phyloP scores from a whole-genome alignment of 1,284 basidiomycete species.

The Xanthoconium separans region DNA sequence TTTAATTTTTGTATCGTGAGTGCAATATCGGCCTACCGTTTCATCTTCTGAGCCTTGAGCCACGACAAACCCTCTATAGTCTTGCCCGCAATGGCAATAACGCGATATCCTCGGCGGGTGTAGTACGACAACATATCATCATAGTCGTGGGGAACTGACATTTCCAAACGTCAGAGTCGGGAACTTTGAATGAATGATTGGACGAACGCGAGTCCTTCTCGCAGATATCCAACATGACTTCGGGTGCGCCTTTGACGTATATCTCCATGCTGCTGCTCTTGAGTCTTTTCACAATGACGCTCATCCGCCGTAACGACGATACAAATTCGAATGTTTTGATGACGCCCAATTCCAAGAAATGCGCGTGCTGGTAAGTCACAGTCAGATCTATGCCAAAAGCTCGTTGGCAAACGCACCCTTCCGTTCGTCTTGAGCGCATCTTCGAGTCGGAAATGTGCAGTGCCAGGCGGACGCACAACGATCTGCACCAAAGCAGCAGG shows the following conservation, averaged over 20 bases:
- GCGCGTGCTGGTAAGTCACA: constrained; percentile 65
- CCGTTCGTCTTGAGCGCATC: constrained; percentile 84
- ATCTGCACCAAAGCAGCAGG: constrained; percentile 94
- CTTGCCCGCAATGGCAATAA: constrained; percentile 98
- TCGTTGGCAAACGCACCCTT: constrained; percentile 49
- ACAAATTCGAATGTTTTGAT: constrained; percentile 98
- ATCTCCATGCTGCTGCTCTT: constrained; percentile 96
- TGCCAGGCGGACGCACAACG: constrained; percentile 93
- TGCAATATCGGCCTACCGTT: constrained; percentile 56
- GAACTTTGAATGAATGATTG: background rate
- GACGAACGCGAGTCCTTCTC: constrained; percentile 81
- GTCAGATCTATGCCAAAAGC: constrained; percentile 4
- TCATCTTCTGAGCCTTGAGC: constrained; percentile 97
- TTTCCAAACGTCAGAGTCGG: constrained; percentile 4
- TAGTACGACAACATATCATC: constrained; percentile 97
- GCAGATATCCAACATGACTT: constrained; percentile 97
- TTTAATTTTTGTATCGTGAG: background rate
- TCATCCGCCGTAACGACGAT: constrained; percentile 92
- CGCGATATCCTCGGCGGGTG: constrained; percentile 95
- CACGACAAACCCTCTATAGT: constrained; percentile 92
- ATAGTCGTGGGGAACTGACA: constrained; percentile 90
- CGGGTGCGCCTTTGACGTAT: constrained; percentile 98
- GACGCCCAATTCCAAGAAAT: constrained; percentile 95
- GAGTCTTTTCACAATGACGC: constrained; percentile 94
- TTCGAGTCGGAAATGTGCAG: constrained; percentile 85